Conservation (phyloP, 2,329 filamentous ascomycete genomes). For the Aureobasidium vineae region DNA sequence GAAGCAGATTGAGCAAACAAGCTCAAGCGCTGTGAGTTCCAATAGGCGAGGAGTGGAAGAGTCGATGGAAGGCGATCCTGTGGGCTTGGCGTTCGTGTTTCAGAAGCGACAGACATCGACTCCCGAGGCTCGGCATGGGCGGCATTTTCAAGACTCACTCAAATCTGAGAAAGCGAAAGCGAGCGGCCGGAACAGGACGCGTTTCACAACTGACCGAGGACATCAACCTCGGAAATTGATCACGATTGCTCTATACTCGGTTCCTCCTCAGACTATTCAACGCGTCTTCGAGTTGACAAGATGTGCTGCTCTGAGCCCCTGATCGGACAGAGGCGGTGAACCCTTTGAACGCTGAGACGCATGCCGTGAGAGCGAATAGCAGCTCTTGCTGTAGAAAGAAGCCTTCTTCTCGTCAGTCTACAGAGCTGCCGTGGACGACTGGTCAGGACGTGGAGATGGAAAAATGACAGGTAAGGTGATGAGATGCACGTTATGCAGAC, state of each 20-base stretch:
- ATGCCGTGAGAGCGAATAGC: background rate
- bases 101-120: background rate
- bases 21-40: background rate
- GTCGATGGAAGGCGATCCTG: background rate
- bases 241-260: background rate
- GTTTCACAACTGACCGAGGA: background rate
- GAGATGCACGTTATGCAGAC: background rate
- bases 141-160: background rate
- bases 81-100: background rate
- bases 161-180: background rate
- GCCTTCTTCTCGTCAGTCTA: background rate
- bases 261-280: background rate
- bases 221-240: background rate
- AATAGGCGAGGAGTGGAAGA: background rate
- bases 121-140: background rate
- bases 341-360: background rate
- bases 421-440: background rate
- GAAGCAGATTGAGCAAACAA: background rate
- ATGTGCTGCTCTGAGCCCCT: background rate
- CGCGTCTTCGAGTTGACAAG: background rate
- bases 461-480: conserved; percentile 8
- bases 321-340: background rate
- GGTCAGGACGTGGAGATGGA: background rate
- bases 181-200: background rate
- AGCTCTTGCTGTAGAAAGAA: background rate